Percentiles rank a stretch among this genome's conserved stretches.
phyloP scores from a whole-genome alignment of 2,329 filamentous ascomycete genomes.

The Periconia sp. region DNA sequence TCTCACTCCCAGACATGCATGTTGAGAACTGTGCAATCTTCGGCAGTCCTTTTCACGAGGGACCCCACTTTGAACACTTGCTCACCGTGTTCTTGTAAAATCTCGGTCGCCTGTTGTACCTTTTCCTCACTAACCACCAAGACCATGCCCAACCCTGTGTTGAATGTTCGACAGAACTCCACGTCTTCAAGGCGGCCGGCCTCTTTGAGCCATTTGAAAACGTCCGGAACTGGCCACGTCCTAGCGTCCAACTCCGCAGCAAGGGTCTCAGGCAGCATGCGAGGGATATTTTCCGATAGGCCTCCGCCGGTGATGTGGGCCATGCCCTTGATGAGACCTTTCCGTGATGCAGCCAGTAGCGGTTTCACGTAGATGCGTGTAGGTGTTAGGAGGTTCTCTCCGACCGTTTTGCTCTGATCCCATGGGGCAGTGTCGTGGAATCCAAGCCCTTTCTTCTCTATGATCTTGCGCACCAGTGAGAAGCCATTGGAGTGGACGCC shows the following conservation, averaged over 20 bases:
- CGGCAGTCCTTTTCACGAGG: constrained; percentile 61
- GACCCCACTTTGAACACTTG: constrained; percentile 75
- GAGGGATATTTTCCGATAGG: constrained; percentile 88
- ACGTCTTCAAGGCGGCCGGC: constrained; percentile 68
- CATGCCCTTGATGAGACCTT: constrained; percentile 79
- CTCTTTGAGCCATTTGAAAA: constrained; percentile 85
- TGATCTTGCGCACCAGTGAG: constrained; percentile 89
- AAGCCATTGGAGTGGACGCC: constrained; percentile 97
- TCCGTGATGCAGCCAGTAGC: constrained; percentile 65
- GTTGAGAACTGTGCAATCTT: constrained; percentile 62
- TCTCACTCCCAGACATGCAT: constrained; percentile 52
- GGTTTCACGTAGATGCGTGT: constrained; percentile 92
- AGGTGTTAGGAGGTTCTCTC: constrained; percentile 79
- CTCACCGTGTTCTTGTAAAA: constrained; percentile 71
- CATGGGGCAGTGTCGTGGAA: constrained; percentile 79
- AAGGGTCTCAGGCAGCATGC: constrained; percentile 81
- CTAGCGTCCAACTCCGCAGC: constrained; percentile 78
- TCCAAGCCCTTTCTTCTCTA: constrained; percentile 69
- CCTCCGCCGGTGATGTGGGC: constrained; percentile 97
- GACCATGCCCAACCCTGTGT: constrained; percentile 94
- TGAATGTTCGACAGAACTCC: constrained; percentile 93
- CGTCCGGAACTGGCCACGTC: constrained; percentile 72
- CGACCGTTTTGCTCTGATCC: constrained; percentile 64
- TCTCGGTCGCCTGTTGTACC: constrained; percentile 60
- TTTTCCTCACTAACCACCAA: constrained; percentile 71